These are phyloP conservation scores for Solanum infundibuliforme DNA, from an alignment of 257 asterid species.

Conservation along the genomic window DNA sequence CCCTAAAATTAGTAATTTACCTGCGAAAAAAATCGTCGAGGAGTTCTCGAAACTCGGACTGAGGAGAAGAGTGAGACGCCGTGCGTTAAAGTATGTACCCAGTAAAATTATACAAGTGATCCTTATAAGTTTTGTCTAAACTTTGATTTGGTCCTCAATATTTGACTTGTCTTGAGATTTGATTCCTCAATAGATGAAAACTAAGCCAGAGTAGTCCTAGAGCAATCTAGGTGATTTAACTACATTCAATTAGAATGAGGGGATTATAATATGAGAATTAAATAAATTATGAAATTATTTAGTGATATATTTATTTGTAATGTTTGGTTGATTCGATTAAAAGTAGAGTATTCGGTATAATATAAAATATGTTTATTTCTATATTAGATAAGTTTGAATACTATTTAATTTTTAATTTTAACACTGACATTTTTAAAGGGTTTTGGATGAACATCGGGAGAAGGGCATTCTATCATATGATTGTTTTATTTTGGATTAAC, in stretches of 20 bases:
- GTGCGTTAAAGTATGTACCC: neutral
- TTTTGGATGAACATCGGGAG: no score
- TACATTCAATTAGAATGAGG: neutral
- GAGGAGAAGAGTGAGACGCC: neutral
- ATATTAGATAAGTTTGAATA: neutral
- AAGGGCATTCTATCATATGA: neutral
- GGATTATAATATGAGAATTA: neutral
- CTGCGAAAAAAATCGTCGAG: neutral
- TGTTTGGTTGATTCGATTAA: neutral
- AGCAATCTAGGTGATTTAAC: neutral
- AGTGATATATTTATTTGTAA: neutral
- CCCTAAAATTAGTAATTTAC: neutral
- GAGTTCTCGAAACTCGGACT: neutral
- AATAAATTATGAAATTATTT: neutral
- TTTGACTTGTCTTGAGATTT: neutral
- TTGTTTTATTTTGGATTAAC: neutral
- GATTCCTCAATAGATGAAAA: neutral
- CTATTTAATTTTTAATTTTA: neutral
- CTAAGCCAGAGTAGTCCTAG: neutral
- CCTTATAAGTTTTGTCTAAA: neutral
- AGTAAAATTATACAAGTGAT: neutral
- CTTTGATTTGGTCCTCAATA: neutral
- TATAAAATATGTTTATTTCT: neutral
- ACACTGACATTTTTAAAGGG: neutral
- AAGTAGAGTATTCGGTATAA: neutral